These are phyloP conservation scores for Acacia confusa DNA, from an alignment of 306 rosid genomes.

Conservation along the genomic window DNA sequence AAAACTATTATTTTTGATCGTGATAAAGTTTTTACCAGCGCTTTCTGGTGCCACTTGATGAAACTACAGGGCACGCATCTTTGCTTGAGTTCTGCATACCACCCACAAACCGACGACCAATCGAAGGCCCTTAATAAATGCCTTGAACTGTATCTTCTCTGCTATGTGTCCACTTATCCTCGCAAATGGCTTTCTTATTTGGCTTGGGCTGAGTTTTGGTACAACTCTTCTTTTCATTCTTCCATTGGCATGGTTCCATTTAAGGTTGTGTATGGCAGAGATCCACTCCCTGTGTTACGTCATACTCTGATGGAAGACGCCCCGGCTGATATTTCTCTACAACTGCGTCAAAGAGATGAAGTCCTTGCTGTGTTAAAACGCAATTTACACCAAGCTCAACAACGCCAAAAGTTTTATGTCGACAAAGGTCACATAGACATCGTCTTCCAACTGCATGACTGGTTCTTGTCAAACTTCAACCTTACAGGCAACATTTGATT, in stretches of 20 bases:
- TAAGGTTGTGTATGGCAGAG: neutral
- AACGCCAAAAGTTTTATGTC: neutral
- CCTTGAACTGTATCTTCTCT: too few species aligned
- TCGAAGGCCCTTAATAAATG: neutral
- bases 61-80: neutral
- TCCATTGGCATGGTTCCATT: neutral
- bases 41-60: neutral
- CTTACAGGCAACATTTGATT: neutral
- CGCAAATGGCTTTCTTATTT: neutral
- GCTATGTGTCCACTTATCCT: neutral
- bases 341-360: neutral
- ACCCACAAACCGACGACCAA: neutral
- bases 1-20: neutral
- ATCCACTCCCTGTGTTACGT: neutral
- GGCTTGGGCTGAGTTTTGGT: neutral
- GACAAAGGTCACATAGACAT: neutral
- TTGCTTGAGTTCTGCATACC: neutral
- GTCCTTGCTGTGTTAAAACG: too few species aligned
- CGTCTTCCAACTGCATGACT: too few species aligned
- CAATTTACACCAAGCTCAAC: neutral
- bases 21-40: neutral
- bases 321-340: too few species aligned
- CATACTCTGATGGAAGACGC: neutral
- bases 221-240: neutral
- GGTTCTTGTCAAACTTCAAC: neutral